phyloP scores from a whole-genome alignment of 805 yeast species.

The Barnettozyma sp. region DNA sequence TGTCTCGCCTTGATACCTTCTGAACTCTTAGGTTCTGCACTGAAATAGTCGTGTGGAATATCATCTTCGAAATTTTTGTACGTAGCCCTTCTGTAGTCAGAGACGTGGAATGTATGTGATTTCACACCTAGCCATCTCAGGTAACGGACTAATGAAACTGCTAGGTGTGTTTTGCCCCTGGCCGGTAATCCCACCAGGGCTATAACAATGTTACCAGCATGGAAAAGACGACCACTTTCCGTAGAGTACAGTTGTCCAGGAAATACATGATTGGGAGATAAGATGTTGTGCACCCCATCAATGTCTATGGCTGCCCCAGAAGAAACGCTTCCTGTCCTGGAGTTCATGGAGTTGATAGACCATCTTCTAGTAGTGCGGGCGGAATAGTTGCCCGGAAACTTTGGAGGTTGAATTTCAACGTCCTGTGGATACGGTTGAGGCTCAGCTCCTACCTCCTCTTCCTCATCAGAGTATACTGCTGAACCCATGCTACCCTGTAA shows the following conservation, averaged over 20 bases:
- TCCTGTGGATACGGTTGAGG: constrained; percentile 4
- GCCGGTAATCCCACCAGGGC: constrained; percentile 92
- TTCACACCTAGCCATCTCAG: constrained; percentile 95
- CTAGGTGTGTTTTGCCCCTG: constrained; percentile 87
- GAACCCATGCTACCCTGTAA: constrained; percentile 29
- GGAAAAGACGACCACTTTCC: constrained; percentile 85
- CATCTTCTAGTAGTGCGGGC: constrained; percentile 50
- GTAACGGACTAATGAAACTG: constrained; percentile 87
- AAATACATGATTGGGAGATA: constrained; percentile 58
- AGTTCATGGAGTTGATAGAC: constrained; percentile 25
- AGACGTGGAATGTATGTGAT: constrained; percentile 84
- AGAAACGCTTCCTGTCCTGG: constrained; percentile 5
- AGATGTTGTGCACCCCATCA: constrained; percentile 64
- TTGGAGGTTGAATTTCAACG: constrained; percentile 34
- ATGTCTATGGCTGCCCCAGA: constrained; percentile 30
- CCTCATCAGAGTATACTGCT: constrained; percentile 27
- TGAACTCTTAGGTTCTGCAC: constrained; percentile 42
- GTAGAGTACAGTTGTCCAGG: constrained; percentile 94
- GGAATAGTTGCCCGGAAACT: constrained; percentile 44
- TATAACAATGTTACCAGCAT: constrained; percentile 89
- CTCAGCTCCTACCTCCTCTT: constrained; percentile 16
- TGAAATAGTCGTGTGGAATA: constrained; percentile 65
- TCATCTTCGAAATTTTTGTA: constrained; percentile 31
- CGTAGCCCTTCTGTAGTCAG: constrained; percentile 72
- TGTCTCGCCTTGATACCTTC: constrained; percentile 49